These are phyloP conservation scores for Zygosaccharomyces pseudobailii DNA, from an alignment of 1,139 yeast genomes.

Conservation along the genomic window DNA sequence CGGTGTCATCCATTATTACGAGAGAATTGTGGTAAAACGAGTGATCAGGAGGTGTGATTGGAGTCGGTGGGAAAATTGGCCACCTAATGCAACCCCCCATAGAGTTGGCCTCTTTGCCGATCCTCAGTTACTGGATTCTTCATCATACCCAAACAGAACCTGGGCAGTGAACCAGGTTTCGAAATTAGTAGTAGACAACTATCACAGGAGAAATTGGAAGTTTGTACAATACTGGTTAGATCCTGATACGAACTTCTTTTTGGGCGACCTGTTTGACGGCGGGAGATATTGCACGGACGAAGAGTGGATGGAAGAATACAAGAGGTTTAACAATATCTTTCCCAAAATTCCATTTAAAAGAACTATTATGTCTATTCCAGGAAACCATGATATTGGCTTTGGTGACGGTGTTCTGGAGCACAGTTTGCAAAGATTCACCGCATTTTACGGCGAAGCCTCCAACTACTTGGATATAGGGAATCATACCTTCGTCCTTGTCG, in stretches of 20 bases:
- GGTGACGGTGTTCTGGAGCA: slow-evolving; percentile 57
- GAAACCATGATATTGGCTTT: slow-evolving; percentile 95
- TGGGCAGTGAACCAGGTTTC: slow-evolving; percentile 43
- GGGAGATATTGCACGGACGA: slow-evolving; percentile 81
- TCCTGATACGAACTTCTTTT: slow-evolving; percentile 72
- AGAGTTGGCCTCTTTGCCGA: slow-evolving; percentile 78
- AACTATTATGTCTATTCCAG: slow-evolving; percentile 66
- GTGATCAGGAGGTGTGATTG: slow-evolving; percentile 54
- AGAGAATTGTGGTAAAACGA: slow-evolving; percentile 49
- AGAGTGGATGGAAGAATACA: slow-evolving; percentile 69
- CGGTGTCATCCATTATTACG: slow-evolving; percentile 51
- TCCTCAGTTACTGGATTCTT: slow-evolving; percentile 83
- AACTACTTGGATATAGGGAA: slow-evolving; percentile 61
- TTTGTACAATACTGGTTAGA: slow-evolving; percentile 53
- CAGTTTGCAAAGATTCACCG: slow-evolving; percentile 57
- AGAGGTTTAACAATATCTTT: slow-evolving; percentile 63
- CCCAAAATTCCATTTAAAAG: slow-evolving; percentile 43
- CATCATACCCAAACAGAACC: slow-evolving; percentile 61
- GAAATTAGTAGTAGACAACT: slow-evolving; percentile 54
- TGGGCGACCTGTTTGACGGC: slow-evolving; percentile 93
- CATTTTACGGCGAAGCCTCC: slow-evolving; percentile 67
- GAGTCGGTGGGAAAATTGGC: slow-evolving; percentile 61
- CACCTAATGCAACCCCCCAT: slow-evolving; percentile 41
- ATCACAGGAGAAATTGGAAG: slow-evolving; percentile 72
- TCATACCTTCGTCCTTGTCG: slow-evolving; percentile 71